These are phyloP conservation scores for Cladosporium sphaerospermum DNA, from an alignment of 2,329 filamentous ascomycete species.

Conservation along the genomic window DNA sequence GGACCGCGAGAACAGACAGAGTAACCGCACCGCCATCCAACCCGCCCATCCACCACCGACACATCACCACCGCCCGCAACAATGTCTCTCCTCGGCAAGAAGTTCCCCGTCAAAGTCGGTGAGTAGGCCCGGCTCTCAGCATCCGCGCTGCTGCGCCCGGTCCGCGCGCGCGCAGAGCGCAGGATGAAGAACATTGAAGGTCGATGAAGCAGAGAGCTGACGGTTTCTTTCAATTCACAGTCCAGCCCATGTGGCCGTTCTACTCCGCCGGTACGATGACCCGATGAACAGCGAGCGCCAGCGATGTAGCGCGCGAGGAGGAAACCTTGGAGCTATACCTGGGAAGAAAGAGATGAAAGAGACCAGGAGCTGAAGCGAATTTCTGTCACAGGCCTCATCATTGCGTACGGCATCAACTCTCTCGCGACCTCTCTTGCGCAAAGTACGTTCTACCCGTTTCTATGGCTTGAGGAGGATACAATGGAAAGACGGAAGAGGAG, in stretches of 20 bases:
- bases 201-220: slow-evolving; percentile 17
- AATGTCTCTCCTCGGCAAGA: slow-evolving; percentile 44
- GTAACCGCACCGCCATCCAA: not conserved
- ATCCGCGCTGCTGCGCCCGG: not conserved
- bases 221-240: slow-evolving; percentile 43
- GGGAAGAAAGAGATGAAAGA: not conserved
- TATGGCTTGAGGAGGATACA: not conserved
- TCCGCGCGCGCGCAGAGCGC: not conserved
- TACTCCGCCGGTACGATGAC: slow-evolving; percentile 74
- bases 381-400: slow-evolving; percentile 59
- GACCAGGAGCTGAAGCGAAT: slow-evolving; percentile 13
- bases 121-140: slow-evolving; percentile 24
- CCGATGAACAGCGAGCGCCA: not conserved
- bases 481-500: not conserved
- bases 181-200: slow-evolving; percentile 4
- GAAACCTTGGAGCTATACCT: not conserved
- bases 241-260: slow-evolving; percentile 87
- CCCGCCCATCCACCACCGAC: slow-evolving; percentile 11
- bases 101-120: slow-evolving; percentile 47
- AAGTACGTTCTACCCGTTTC: slow-evolving; percentile 55
- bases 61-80: slow-evolving; percentile 7
- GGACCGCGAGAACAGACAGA: not conserved
- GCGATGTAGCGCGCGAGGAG: not conserved
- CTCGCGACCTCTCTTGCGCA: slow-evolving; percentile 69
- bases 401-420: slow-evolving; percentile 88